These are phyloP conservation scores for Cryptosporidium sp. DNA, from an alignment of 169 alveolate genomes.

Conservation along the genomic window DNA sequence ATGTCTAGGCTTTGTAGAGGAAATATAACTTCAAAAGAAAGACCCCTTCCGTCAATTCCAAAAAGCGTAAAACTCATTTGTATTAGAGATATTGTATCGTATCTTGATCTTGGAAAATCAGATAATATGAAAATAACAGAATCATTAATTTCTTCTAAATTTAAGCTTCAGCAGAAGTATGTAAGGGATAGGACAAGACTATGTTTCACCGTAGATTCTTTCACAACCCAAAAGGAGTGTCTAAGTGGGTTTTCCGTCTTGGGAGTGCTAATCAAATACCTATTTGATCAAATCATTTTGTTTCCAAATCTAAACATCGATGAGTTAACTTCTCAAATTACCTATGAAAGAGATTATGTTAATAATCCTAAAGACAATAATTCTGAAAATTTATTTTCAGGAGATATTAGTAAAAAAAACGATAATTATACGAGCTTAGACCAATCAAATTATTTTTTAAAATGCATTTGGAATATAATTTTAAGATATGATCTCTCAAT, in stretches of 20 bases:
- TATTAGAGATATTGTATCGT: constrained; percentile 43
- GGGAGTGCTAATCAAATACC: constrained; percentile 16
- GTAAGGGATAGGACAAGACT: constrained; percentile 68
- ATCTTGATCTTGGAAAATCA: constrained; percentile 55
- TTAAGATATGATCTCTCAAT: constrained; percentile 57
- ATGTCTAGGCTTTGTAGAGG: constrained; percentile 63
- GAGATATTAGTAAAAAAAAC: background rate
- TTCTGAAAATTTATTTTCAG: background rate
- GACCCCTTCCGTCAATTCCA: constrained; percentile 58
- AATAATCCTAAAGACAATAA: background rate
- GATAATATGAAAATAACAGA: constrained; percentile 65
- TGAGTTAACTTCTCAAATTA: background rate
- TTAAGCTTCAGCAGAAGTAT: constrained; percentile 54
- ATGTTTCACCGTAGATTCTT: constrained; percentile 67
- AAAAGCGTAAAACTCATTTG: constrained; percentile 30
- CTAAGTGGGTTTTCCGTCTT: constrained; percentile 53
- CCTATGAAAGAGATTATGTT: background rate
- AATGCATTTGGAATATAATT: constrained; percentile 25
- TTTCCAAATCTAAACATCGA: background rate
- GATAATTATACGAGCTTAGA: background rate
- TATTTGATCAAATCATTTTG: constrained; percentile 16
- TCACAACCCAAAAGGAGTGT: constrained; percentile 63
- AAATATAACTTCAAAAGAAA: constrained; percentile 49
- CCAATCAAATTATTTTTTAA: background rate
- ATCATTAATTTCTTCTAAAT: constrained; percentile 43